These are phyloP conservation scores for Cryptosporidium ubiquitum DNA, from an alignment of 169 alveolate genomes.

Conservation along the genomic window DNA sequence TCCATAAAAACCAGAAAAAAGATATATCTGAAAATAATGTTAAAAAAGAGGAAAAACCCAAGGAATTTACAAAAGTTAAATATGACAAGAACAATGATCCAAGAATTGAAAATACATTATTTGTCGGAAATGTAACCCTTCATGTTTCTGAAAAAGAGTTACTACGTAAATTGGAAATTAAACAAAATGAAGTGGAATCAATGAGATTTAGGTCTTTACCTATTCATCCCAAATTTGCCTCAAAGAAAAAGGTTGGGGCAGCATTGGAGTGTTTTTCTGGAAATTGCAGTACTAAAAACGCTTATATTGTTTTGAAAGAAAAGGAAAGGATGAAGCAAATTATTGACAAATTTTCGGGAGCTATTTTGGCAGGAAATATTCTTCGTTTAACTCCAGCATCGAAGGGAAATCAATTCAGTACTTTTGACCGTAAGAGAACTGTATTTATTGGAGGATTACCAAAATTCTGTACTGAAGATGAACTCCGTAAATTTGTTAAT, in stretches of 20 bases:
- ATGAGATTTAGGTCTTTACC: slow-evolving; percentile 67
- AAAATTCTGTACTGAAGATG: slow-evolving; percentile 60
- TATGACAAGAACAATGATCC: slow-evolving; percentile 49
- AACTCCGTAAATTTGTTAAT: slow-evolving; percentile 45
- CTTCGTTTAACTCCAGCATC: slow-evolving; percentile 67
- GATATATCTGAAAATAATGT: neutral
- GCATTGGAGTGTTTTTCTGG: slow-evolving; percentile 66
- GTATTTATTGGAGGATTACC: slow-evolving; percentile 66
- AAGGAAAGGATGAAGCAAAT: slow-evolving; percentile 1
- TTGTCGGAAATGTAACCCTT: slow-evolving; percentile 57
- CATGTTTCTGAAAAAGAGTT: slow-evolving; percentile 45
- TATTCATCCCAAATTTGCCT: slow-evolving; percentile 56
- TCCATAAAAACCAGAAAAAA: neutral
- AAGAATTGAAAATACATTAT: slow-evolving; percentile 48
- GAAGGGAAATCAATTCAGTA: slow-evolving; percentile 55
- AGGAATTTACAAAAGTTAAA: neutral
- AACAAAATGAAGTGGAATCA: slow-evolving; percentile 13
- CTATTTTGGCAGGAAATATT: slow-evolving; percentile 22
- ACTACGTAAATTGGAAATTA: slow-evolving; percentile 20
- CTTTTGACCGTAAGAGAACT: slow-evolving; percentile 65
- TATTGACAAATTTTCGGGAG: slow-evolving; percentile 42
- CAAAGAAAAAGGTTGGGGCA: slow-evolving; percentile 49
- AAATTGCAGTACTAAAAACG: slow-evolving; percentile 48
- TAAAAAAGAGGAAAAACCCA: neutral
- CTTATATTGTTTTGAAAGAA: slow-evolving; percentile 49